Evolutionary conservation across 2,329 filamentous ascomycete species (phyloP), one percentile per base, ranked within the genome.

Genomic region (Verticillium zaregamsianum): DNA sequence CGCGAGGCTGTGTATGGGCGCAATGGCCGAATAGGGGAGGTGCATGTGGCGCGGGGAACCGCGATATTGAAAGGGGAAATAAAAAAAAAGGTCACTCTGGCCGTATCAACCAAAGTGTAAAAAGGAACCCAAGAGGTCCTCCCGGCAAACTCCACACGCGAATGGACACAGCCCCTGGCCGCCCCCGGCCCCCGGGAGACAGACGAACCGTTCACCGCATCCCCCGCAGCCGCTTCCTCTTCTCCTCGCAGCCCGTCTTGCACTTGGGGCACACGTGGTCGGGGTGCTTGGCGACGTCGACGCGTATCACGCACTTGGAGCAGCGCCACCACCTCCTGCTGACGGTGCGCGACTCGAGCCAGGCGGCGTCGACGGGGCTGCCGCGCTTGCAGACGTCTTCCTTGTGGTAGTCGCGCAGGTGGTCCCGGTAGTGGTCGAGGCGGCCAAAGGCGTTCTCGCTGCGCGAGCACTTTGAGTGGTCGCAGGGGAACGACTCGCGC

Each of bases 341-440:
- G 35, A 80, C 68, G 59, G 75, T 73, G 62, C 80, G 76, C 56
- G 69, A 72, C 11, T 74, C 68, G 55, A 77, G 67, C 78, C 77
- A 80, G 64, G 73, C 74, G 40, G 73, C 71, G 49, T 71, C 69
- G 61, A 72, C 64, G 58, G 57, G 33, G 25, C 70, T 70, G 32
- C 79, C 77, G 20, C 81, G 79, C 73, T 81, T 81, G 66, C 76
- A 73, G 37, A 84, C 77, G 63, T 85, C 82, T 67, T 87, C 84
- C 60, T 76, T 75, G 74, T 87, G 84, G 64, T 76, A 83, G 55
- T 82, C 79, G 35, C 84, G 79, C 40, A 84, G 77, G 68, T 87
- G 84, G 62, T 85, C 83, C 40, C 84, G 77, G 68, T 79, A 84
- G 71, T 86, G 84, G 64, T 87, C 84, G 35, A 80, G 78, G 37